Evolutionary conservation across 1,284 basidiomycete species (phyloP), one percentile per base, ranked within the genome.

Genomic region (Malassezia slooffiae): DNA sequence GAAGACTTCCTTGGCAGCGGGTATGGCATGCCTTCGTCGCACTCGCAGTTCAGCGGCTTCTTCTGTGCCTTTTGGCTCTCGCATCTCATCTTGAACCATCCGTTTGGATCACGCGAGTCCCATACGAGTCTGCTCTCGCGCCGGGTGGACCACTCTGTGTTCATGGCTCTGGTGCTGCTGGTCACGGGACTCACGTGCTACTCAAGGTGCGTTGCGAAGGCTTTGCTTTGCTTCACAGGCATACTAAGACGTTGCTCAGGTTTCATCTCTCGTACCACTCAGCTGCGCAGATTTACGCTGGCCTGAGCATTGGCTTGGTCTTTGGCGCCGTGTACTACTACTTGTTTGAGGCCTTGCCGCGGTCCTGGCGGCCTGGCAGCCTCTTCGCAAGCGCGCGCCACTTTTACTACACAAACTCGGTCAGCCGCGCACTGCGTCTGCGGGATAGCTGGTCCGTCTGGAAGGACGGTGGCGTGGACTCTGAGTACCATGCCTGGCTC

Each of bases 1-100:
- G n/a, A n/a, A 80, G 80, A 74, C 38, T 74, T 75, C 38, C 70
- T 80, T 26, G 81, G 81, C 10, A 76, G 76, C 42, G 85, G 85
- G 6, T 88, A 85, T 60, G 85, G 84, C 10, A 88, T 88, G 63
- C 85, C 85, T 1, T 86, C 84, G 0, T 85, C 83, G 10, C 85
- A 88, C 62, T 83, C 82, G 61, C 85, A 88, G 70, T 87, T 82
- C 68, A 83, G 87, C 80, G 85, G 80, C 4, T 88, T 84, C 70
- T 88, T 88, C 59, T 75, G 79, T 3, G 74, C 81, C 0, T 88
- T 87, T 67, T 72, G 87, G 34, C 64, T 80, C 28, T 76, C 79
- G 58, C 85, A 88, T 70, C 70, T 88, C 40, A 77, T 76, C 49
- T 79, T 78, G 52, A 78, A 80, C 33, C 81, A 84, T 82, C 61